phyloP scores from a whole-genome alignment of 371 early-diverging fungal species.

The Actinomortierella wolfii region DNA sequence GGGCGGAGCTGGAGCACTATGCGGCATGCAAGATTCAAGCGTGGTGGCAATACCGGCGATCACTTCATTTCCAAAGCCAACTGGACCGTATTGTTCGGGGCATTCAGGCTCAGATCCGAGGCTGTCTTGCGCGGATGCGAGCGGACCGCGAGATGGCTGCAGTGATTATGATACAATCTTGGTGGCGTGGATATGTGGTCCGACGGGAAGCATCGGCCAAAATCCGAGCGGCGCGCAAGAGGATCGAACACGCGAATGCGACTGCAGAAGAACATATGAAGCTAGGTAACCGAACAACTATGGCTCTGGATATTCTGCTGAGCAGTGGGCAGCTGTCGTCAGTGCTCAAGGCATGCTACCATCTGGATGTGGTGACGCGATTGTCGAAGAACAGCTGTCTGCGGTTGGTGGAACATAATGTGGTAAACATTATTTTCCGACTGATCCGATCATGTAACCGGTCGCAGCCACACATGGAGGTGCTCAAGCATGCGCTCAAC shows the following conservation, averaged over 20 bases:
- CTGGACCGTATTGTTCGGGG: conserved; percentile 8
- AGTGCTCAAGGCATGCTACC: conserved; percentile 47
- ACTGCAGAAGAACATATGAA: conserved; percentile 50
- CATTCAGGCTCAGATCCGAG: conserved; percentile 42
- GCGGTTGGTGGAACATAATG: conserved; percentile 48
- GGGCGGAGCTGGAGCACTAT: conserved; percentile 5
- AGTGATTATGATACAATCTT: conserved; percentile 33
- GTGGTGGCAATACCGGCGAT: conserved; percentile 38
- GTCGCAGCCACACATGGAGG: conserved; percentile 49
- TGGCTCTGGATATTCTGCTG: conserved; percentile 47
- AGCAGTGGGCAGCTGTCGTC: conserved; percentile 46
- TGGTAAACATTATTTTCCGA: conserved; percentile 44
- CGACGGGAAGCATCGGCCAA: conserved; percentile 37
- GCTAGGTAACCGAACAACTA: conserved; percentile 47
- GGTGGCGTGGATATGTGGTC: conserved; percentile 45
- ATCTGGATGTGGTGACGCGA: conserved; percentile 48
- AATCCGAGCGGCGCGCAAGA: conserved; percentile 37
- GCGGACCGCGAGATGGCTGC: conserved; percentile 11
- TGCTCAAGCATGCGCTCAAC: conserved; percentile 44
- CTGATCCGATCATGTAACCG: conserved; percentile 51
- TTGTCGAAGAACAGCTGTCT: conserved; percentile 47
- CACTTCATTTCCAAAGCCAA: not conserved
- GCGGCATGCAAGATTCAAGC: conserved; percentile 27
- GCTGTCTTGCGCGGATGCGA: conserved; percentile 23
- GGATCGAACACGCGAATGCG: conserved; percentile 46